These are phyloP conservation scores for Heterobasidion annosum DNA, from an alignment of 1,284 basidiomycete genomes.

Conservation along the genomic window DNA sequence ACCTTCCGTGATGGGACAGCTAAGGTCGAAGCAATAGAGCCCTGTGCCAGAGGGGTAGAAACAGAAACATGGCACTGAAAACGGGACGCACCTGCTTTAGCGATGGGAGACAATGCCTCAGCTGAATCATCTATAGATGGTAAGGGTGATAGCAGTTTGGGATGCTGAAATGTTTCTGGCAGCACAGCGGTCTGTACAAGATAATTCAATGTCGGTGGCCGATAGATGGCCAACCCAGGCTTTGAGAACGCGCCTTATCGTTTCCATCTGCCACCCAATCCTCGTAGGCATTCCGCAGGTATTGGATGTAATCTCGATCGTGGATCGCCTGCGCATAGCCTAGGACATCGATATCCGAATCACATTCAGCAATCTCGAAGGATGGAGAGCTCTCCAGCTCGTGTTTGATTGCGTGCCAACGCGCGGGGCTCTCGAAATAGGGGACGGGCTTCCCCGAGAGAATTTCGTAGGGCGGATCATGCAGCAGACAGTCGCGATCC, in stretches of 20 bases:
- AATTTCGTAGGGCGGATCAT: conserved; percentile 24
- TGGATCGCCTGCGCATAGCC: not conserved
- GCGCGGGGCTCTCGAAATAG: conserved; percentile 23
- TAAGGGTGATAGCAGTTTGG: not conserved
- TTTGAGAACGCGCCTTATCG: conserved; percentile 14
- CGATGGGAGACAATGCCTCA: conserved; percentile 13
- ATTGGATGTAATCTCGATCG: conserved; percentile 18
- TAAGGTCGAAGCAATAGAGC: conserved; percentile 27
- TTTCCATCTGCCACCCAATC: conserved; percentile 24
- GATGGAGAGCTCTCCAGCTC: not conserved
- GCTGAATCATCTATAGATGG: not conserved
- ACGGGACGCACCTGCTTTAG: conserved; percentile 19
- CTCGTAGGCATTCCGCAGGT: conserved; percentile 20
- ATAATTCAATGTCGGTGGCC: not conserved
- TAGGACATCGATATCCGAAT: not conserved
- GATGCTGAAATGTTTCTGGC: not conserved
- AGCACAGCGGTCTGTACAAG: not conserved
- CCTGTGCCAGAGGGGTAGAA: conserved; percentile 14
- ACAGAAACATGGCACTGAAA: not conserved
- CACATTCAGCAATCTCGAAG: not conserved
- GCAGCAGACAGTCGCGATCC: conserved; percentile 15
- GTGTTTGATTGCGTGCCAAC: conserved; percentile 15
- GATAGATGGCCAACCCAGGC: not conserved
- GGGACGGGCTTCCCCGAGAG: conserved; percentile 20
- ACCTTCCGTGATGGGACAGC: conserved; percentile 24